phyloP scores from a whole-genome alignment of 164 flowering plant genomes.

The Santalum album region DNA sequence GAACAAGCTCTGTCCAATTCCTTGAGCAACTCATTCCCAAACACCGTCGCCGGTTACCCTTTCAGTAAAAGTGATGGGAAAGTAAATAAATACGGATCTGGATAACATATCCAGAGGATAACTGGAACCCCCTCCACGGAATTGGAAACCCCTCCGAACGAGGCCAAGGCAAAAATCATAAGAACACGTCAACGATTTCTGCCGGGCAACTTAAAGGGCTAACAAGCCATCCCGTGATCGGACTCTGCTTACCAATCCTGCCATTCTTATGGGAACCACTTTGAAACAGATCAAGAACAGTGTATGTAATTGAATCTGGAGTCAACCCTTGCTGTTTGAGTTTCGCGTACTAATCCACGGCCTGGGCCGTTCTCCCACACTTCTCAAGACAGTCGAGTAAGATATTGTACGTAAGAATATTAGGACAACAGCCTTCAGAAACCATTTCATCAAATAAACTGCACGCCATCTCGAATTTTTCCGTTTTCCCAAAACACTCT shows the following conservation, averaged over 20 bases:
- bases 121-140: too few relatives aligned
- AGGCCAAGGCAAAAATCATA: too few relatives aligned
- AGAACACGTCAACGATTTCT: neutral
- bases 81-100: too few relatives aligned
- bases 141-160: too few relatives aligned
- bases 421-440: slow-evolving; percentile 66
- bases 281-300: slow-evolving; percentile 72
- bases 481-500: slow-evolving; percentile 90
- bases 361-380: slow-evolving; percentile 75
- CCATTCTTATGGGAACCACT: slow-evolving; percentile 50
- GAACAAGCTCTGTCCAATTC: too few relatives aligned
- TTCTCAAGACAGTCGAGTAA: slow-evolving; percentile 83
- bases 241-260: slow-evolving; percentile 57
- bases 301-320: slow-evolving; percentile 80
- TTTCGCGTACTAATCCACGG: slow-evolving; percentile 72
- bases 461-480: slow-evolving; percentile 76
- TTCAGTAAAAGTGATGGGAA: too few relatives aligned
- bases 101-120: too few relatives aligned
- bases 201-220: slow-evolving; percentile 55
- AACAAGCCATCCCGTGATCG: slow-evolving; percentile 88
- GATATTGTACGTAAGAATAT: slow-evolving; percentile 88
- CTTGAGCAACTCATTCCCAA: too few relatives aligned
- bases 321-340: slow-evolving; percentile 81
- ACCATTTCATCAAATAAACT: slow-evolving; percentile 80
- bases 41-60: too few relatives aligned